Base-by-base conservation (phyloP, 2,329 filamentous ascomycete genomes). In the Ophiobolus disseminans region DNA sequence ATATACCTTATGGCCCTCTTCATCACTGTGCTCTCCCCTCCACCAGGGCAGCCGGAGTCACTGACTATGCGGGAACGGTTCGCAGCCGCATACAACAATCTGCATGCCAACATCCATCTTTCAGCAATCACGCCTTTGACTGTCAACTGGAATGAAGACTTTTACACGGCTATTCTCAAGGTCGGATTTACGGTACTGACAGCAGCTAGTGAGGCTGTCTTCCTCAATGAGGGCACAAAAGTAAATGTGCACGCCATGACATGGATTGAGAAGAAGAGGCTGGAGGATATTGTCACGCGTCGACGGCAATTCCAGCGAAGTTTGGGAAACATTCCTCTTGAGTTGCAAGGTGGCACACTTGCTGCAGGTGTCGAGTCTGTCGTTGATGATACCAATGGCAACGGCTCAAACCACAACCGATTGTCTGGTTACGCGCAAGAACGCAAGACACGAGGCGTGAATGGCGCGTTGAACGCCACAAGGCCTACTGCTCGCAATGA, bases 151-250 rank as follows among this genome's bases (percentile, higher is more conserved):
- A 86, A 91, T 45, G 95, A 97, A 79, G 94, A 99, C 69, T 97
- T 97, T 68, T 99, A 97, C 70, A 96, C 91, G 0, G 89, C 91
- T 0, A 78, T 97, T 4, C 80, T 97, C 3, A 87, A 92, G 50
- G 85, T 91, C 26, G 94, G 94, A 0, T 97, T 97, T 66, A 87
- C 86, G 9, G 86, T 93, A 10, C 85, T 97, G 52, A 96, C 91
- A 0, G 93, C 95, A 72, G 94, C 94, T 0, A 96, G 91, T 62
- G 92, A 97, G 73, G 93, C 93, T 3, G 94, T 97, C 0, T 97
- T 96, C 66, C 78, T 99, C 9, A 96, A 97, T 53, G 93, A 97
- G 72, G 93, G 93, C 36, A 84, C 84, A 31, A 82, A 82, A 1
- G 85, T 97, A 41, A 86, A 84, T 52, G 78, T 96, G 2, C 86